Conservation (phyloP, 257 asterid genomes). For the Buddleja alternifolia region DNA sequence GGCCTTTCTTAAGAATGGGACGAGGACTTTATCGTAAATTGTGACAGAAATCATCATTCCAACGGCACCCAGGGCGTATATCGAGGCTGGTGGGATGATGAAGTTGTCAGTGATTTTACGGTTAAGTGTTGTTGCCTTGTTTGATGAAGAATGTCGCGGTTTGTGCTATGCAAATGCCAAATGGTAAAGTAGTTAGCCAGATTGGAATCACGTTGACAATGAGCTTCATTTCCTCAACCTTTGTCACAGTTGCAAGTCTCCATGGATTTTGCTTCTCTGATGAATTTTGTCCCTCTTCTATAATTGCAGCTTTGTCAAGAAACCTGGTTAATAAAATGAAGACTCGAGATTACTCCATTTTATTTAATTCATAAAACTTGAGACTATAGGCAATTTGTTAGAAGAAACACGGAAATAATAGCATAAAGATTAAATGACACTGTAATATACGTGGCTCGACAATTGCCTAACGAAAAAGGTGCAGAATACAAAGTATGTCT, state of each 20-base stretch:
- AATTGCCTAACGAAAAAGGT: too few species aligned
- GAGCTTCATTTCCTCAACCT: slow-evolving; percentile 80
- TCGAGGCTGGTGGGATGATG: slow-evolving; percentile 72
- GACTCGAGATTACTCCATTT: too few species aligned
- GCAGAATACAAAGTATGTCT: too few species aligned
- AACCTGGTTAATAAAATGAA: slow-evolving; percentile 52
- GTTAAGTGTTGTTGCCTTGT: slow-evolving; percentile 65
- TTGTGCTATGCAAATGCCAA: slow-evolving; percentile 80
- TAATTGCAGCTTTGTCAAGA: slow-evolving; percentile 83
- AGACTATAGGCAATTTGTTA: too few species aligned
- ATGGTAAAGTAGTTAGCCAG: slow-evolving; percentile 78
- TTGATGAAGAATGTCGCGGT: slow-evolving; percentile 84
- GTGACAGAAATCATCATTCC: slow-evolving; percentile 72
- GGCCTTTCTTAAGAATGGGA: slow-evolving; percentile 53
- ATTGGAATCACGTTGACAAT: slow-evolving; percentile 75
- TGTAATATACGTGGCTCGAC: too few species aligned
- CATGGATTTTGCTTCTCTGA: slow-evolving; percentile 50
- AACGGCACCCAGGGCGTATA: slow-evolving; percentile 61
- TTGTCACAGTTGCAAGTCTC: slow-evolving; percentile 71
- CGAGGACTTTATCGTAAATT: slow-evolving; percentile 64
- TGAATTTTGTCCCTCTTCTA: slow-evolving; percentile 36
- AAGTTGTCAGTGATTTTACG: slow-evolving; percentile 42
- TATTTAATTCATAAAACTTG: too few species aligned
- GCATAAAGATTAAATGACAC: too few species aligned
- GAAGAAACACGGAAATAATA: too few species aligned